Evolutionary conservation across 495 filamentous ascomycete genomes (phyloP).

Genomic region (Penicillium argentinense): DNA sequence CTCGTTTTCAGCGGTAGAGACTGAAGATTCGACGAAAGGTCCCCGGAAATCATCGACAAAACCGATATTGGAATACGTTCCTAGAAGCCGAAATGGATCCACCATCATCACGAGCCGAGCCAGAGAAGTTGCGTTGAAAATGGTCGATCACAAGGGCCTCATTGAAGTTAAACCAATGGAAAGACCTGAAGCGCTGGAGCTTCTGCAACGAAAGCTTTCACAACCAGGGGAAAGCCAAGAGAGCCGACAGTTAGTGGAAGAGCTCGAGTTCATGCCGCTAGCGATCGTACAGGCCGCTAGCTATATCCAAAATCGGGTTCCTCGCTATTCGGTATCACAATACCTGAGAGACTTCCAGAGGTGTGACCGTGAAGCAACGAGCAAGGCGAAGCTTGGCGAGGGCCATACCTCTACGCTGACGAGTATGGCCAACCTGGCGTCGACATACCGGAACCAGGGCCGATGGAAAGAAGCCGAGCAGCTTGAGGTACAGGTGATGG

Average conservation of each 20-base stretch:
- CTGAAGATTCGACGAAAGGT: background rate
- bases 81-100: slow-evolving; percentile 1
- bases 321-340: no score
- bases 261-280: no score
- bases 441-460: no score
- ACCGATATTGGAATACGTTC: background rate
- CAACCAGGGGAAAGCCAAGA: slow-evolving; percentile 3
- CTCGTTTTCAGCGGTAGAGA: background rate
- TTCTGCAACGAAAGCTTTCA: slow-evolving; percentile 39
- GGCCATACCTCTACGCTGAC: no score
- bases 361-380: no score
- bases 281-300: no score
- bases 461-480: no score
- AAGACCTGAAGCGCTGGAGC: slow-evolving; percentile 25
- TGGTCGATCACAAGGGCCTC: slow-evolving; percentile 33
- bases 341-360: no score
- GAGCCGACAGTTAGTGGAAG: slow-evolving; percentile 26
- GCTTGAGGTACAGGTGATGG: no score
- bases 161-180: slow-evolving; percentile 38
- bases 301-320: no score
- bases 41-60: background rate
- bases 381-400: no score
- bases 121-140: slow-evolving; percentile 20
- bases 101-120: slow-evolving; percentile 30
- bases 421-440: no score